A percentile compares a stretch with the other conserved stretches of the same genome.
These are phyloP conservation scores for Debaryomyces nepalensis DNA, from an alignment of 1,139 yeast species.

Conservation along the genomic window DNA sequence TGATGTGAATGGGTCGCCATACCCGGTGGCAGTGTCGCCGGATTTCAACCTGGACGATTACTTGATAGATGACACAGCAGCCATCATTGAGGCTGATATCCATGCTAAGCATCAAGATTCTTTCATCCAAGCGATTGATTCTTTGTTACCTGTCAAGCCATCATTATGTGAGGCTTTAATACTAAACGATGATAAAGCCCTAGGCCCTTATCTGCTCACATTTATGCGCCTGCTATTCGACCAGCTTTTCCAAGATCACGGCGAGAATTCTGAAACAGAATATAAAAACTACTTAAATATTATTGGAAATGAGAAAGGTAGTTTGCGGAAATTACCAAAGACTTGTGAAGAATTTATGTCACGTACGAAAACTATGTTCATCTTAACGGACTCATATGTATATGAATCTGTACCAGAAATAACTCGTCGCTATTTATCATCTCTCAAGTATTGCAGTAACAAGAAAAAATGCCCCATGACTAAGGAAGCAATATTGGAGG, in stretches of 20 bases:
- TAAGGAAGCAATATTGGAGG: slow-evolving; percentile 38
- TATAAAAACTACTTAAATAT: slow-evolving; percentile 5
- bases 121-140: slow-evolving; percentile 72
- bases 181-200: slow-evolving; percentile 15
- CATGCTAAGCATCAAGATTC: slow-evolving; percentile 73
- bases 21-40: slow-evolving; percentile 35
- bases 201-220: slow-evolving; percentile 22
- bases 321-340: slow-evolving; percentile 21
- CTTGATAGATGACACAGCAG: slow-evolving; percentile 53
- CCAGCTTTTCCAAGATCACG: slow-evolving; percentile 31
- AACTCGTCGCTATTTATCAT: slow-evolving; percentile 36
- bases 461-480: slow-evolving; percentile 30
- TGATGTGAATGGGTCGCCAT: slow-evolving; percentile 22
- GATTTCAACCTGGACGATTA: slow-evolving; percentile 35
- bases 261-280: slow-evolving; percentile 4
- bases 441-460: slow-evolving; percentile 29
- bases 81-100: slow-evolving; percentile 65
- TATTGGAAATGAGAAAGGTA: slow-evolving; percentile 15
- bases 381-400: slow-evolving; percentile 42
- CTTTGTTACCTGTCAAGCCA: slow-evolving; percentile 49
- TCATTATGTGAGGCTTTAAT: slow-evolving; percentile 46
- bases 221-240: slow-evolving; percentile 36
- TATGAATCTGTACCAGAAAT: slow-evolving; percentile 31
- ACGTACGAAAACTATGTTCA: slow-evolving; percentile 34
- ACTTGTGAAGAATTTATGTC: slow-evolving; percentile 37